Percentiles rank a stretch among this genome's conserved stretches.
These are phyloP conservation scores for Decorospora gaudefroyi DNA, from an alignment of 2,329 filamentous ascomycete species.

Conservation along the genomic window DNA sequence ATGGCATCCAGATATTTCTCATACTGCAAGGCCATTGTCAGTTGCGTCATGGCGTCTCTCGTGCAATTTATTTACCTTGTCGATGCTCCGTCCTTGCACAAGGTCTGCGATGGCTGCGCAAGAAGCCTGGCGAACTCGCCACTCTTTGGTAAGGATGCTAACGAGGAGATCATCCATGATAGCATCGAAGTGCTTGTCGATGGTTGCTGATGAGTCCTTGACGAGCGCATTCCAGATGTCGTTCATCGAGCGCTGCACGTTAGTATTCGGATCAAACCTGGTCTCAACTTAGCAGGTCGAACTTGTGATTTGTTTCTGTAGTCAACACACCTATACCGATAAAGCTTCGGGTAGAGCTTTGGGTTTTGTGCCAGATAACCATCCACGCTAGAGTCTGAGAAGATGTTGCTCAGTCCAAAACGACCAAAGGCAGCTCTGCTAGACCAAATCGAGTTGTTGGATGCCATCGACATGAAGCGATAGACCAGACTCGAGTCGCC, in stretches of 20 bases:
- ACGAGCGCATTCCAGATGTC: conserved; percentile 97
- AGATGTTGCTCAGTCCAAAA: conserved; percentile 88
- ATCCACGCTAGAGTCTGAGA: conserved; percentile 77
- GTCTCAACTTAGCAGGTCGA: conserved; percentile 25
- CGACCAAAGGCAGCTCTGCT: conserved; percentile 94
- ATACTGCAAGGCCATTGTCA: conserved; percentile 59
- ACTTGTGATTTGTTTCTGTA: neutral
- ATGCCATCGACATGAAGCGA: conserved; percentile 96
- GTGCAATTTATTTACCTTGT: conserved; percentile 41
- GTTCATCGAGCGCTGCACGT: conserved; percentile 94
- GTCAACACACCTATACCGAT: conserved; percentile 68
- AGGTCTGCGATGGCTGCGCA: conserved; percentile 89
- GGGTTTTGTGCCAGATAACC: conserved; percentile 77
- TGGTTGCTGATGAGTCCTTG: conserved; percentile 76
- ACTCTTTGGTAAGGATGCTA: conserved; percentile 87
- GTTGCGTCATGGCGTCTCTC: neutral
- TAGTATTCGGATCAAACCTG: conserved; percentile 85
- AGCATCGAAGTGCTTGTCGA: conserved; percentile 81
- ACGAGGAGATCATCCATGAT: conserved; percentile 87
- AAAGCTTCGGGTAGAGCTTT: conserved; percentile 93
- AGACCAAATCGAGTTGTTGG: conserved; percentile 95
- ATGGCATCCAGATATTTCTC: conserved; percentile 83
- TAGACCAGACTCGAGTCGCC: conserved; percentile 96
- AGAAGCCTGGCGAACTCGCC: conserved; percentile 89
- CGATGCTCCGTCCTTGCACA: conserved; percentile 72